A percentile compares a stretch with the other conserved stretches of the same genome.
phyloP scores from a whole-genome alignment of 2,329 filamentous ascomycete species.

The Podosphaera aphanis region DNA sequence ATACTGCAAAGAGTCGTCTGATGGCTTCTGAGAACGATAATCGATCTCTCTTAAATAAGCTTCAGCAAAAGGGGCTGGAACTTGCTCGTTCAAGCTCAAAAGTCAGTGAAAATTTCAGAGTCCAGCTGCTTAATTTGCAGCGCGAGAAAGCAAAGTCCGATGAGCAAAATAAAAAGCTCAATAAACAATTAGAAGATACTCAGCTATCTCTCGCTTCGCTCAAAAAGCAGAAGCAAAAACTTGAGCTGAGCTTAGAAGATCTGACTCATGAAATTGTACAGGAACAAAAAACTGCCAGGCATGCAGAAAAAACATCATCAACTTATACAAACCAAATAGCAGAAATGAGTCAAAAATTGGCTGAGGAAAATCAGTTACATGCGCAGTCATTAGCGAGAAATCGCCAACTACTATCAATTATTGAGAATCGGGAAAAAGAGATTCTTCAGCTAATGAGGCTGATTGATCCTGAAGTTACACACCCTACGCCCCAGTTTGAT shows the following conservation, averaged over 20 bases:
- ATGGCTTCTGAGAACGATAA: conserved; percentile 93
- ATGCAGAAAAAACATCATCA: conserved; percentile 71
- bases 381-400: conserved; percentile 69
- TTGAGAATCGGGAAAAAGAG: conserved; percentile 64
- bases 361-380: conserved; percentile 70
- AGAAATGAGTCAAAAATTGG: conserved; percentile 70
- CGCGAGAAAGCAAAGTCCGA: conserved; percentile 65
- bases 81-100: conserved; percentile 77
- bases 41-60: conserved; percentile 77
- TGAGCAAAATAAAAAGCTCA: conserved; percentile 57
- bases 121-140: conserved; percentile 52
- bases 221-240: conserved; percentile 86
- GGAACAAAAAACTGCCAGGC: conserved; percentile 72
- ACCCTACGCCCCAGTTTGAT: conserved; percentile 28
- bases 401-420: conserved; percentile 51
- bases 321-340: conserved; percentile 61
- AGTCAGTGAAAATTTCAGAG: conserved; percentile 61
- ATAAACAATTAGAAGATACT: conserved; percentile 65
- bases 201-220: conserved; percentile 63
- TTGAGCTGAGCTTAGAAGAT: conserved; percentile 71
- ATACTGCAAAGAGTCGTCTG: conserved; percentile 72
- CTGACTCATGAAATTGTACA: conserved; percentile 76
- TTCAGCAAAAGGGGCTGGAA: conserved; percentile 91
- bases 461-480: conserved; percentile 46
- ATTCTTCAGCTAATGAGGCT: conserved; percentile 64